Base-by-base conservation (phyloP, 164 flowering plant genomes). In the Piper betle region DNA sequence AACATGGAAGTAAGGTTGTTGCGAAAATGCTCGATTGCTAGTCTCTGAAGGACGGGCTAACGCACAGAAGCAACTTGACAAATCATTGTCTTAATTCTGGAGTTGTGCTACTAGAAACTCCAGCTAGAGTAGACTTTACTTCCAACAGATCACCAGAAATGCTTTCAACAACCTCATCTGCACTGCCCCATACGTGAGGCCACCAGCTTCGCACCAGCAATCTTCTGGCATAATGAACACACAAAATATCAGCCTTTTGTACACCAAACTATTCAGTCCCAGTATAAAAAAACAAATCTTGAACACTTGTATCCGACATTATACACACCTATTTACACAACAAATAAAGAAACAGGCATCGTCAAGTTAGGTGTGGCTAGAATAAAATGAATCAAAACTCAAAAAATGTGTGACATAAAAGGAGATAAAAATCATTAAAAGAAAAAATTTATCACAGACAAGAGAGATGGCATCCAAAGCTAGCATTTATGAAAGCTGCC, bases 181-280 rank as follows among this genome's bases (percentile, higher is more conserved):
- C 97, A 64, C 93, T 80, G 37, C 80, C 87, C 87, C 92, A 90
- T 80, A n/a, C 87, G 83, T 53, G 86, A 78, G 50, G 85, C 82
- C 78, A 87, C 73, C 56, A 90, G 74, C 76, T 84, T 87, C 4
- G 82, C 87, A 63, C 84, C 81, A 0, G 85, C 90, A 73, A 85
- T 64, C 71, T 74, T 81, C 75, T 87, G 33, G 33, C 97, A 95
- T 90, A 80, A 17, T 16, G 3, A 15, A 43, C 41, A 3, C 16
- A 13, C 19, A 25, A 33, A 55, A 55, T 10, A 46, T 12, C 15
- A 15, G 50, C 39, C 25, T 25, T 55, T 16, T 55, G n/a, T 9
- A 25, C 39, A 55, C 39, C 25, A 25, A 15, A 55, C 20, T 18
- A 18, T 1, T 55, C 9, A 55, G 11, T 20, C 37, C 20, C 5